phyloP scores from a whole-genome alignment of 2,329 filamentous ascomycete species.

The Pseudovirgaria hyperparasitica region DNA sequence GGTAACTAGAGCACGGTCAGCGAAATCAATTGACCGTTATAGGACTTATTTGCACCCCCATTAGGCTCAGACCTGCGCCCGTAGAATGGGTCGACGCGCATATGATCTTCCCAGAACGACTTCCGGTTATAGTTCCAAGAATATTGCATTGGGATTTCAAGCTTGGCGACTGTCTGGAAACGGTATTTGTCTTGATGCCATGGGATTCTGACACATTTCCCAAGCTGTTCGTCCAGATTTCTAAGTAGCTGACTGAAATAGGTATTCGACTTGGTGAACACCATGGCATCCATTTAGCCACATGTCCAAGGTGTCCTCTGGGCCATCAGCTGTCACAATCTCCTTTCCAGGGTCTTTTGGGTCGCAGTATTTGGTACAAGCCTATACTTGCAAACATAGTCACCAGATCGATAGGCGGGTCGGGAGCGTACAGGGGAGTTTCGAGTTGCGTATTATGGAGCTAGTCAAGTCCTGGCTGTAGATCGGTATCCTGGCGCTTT shows the following conservation, averaged over 20 bases:
- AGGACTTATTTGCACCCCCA: too few species aligned
- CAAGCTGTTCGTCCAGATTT: conserved; percentile 32
- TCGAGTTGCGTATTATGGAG: conserved; percentile 29
- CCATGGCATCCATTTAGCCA: conserved; percentile 29
- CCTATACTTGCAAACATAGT: conserved; percentile 35
- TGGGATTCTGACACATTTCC: conserved; percentile 30
- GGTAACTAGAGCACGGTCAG: too few species aligned
- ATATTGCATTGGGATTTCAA: conserved; percentile 29
- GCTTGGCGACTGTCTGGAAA: conserved; percentile 32
- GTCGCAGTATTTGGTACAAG: conserved; percentile 30
- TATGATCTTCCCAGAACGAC: conserved; percentile 33
- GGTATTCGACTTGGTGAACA: conserved; percentile 28
- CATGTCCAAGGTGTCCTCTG: conserved; percentile 25
- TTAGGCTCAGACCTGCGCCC: too few species aligned
- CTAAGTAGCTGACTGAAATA: conserved; percentile 35
- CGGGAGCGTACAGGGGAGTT: conserved; percentile 31
- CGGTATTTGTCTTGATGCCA: conserved; percentile 37
- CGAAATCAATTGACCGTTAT: too few species aligned
- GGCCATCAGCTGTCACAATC: conserved; percentile 22
- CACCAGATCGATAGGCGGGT: conserved; percentile 35
- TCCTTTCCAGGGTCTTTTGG: conserved; percentile 28
- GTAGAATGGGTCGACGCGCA: too few species aligned
- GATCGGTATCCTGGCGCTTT: conserved; percentile 20
- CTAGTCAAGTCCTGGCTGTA: conserved; percentile 28
- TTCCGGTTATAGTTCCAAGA: conserved; percentile 27